These are phyloP conservation scores for Balamuthia mandrillaris DNA, from an alignment of 208 protist genomes.

Conservation along the genomic window DNA sequence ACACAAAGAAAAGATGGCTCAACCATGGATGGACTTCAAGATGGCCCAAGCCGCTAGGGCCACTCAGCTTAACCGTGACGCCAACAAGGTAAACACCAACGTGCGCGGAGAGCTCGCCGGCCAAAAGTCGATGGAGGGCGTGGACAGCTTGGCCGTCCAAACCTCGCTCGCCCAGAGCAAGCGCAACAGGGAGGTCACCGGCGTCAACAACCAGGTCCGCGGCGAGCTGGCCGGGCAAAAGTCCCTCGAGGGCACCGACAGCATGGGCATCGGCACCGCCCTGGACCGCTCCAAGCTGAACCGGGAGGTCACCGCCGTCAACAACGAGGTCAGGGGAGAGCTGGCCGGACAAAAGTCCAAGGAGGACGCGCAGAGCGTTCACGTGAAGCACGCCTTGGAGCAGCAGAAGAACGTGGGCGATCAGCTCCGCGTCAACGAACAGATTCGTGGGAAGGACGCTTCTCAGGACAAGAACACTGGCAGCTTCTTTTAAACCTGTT, in stretches of 20 bases:
- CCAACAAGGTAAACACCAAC: conserved; percentile 33
- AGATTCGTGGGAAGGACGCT: no score
- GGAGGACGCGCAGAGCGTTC: not conserved
- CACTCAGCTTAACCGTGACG: conserved; percentile 6
- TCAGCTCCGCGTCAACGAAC: no score
- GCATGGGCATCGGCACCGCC: conserved; percentile 28
- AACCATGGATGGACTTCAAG: no score
- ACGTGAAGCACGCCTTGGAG: no score
- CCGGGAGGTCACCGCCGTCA: conserved; percentile 14
- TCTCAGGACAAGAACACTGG: no score
- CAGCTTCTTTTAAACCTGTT: no score
- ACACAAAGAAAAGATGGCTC: no score
- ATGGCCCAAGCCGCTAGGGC: no score
- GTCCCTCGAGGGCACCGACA: conserved; percentile 17
- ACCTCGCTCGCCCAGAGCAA: no score
- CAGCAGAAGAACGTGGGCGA: no score
- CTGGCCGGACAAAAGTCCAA: not conserved
- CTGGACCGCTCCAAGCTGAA: conserved; percentile 11
- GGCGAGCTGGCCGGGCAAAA: conserved; percentile 36
- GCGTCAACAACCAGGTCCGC: conserved; percentile 28
- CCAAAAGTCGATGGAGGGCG: conserved; percentile 29
- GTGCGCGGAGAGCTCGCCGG: conserved; percentile 32
- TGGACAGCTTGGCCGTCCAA: no score
- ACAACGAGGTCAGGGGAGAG: conserved; percentile 24
- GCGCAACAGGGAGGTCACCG: no score